Base-by-base conservation (phyloP, 2,329 filamentous ascomycete genomes). In the Emergomyces pasteurianus region DNA sequence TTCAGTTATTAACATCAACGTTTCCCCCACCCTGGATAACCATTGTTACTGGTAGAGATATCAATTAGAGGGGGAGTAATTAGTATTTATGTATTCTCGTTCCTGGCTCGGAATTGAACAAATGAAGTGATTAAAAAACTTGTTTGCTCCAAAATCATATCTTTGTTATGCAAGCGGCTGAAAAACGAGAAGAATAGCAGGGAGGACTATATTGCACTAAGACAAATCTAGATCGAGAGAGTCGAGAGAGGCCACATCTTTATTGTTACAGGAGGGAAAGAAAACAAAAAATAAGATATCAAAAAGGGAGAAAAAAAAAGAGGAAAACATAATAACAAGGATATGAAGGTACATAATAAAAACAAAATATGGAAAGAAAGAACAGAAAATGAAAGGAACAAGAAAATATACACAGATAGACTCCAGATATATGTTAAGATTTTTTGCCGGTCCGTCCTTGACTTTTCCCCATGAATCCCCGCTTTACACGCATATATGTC, bases 261-360 rank as follows among this genome's bases (percentile, higher is more conserved):
- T 59, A 34, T 50, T 59, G 58, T 52, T 43, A 40, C 36, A 59
- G 18, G 42, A 21, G n/a, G 50, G 50, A 21, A 8, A 26, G 38
- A 23, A 34, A 3, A 52, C 1, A 1, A 34, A 16, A 38, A 10
- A 53, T n/a, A 42, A 59, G 50, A 62, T 36, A 31, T 8, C 21
- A 40, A 49, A 52, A 62, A 58, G n/a, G 16, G 9, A 49, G 28
- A 52, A 49, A 36, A 43, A 21, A 52, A 42, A 18, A 47, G 7
- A 46, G 50, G 56, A 60, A 63, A 52, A n/a, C n/a, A n/a, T n/a
- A n/a, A n/a, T n/a, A n/a, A n/a, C n/a, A 1, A 65, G 31, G 43
- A 31, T 36, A 40, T 21, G 18, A 28, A 55, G 21, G 40, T 18
- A 49, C 23, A 12, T 47, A 47, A 47, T 47, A 34, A 31, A 58